Percentiles rank a stretch among this genome's conserved stretches.
Conservation (phyloP, 108 stramenopile genomes). For the Mayamaea pseudoterrestris region DNA sequence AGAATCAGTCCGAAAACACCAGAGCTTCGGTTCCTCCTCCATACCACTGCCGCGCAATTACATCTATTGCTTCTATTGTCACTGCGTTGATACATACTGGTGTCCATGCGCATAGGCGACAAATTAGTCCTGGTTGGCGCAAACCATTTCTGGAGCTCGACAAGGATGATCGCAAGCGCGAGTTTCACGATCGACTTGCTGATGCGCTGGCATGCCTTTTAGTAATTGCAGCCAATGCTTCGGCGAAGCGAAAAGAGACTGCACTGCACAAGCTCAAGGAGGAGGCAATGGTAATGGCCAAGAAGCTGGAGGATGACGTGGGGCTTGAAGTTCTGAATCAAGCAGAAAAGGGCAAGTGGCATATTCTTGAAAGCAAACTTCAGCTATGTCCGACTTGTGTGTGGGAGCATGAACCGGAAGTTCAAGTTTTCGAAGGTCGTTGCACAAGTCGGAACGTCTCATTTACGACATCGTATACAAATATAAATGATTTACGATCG, state of each 20-base stretch:
- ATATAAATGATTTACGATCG: slow-evolving; percentile 41
- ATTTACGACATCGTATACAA: slow-evolving; percentile 41
- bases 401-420: slow-evolving; percentile 32
- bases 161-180: slow-evolving; percentile 27
- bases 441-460: slow-evolving; percentile 10
- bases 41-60: slow-evolving; percentile 57
- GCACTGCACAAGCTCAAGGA: slow-evolving; percentile 3
- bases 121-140: slow-evolving; percentile 22
- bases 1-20: neutral
- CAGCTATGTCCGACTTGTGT: slow-evolving; percentile 50
- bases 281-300: neutral
- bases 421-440: neutral
- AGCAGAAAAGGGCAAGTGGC: slow-evolving; percentile 5
- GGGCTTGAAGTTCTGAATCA: neutral
- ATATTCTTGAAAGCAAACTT: slow-evolving; percentile 12
- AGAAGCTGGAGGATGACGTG: neutral
- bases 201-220: slow-evolving; percentile 62
- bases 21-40: slow-evolving; percentile 20
- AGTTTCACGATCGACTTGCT: slow-evolving; percentile 49
- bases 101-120: slow-evolving; percentile 43
- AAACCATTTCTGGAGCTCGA: slow-evolving; percentile 41
- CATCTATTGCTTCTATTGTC: slow-evolving; percentile 51
- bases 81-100: slow-evolving; percentile 59
- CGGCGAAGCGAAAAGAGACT: slow-evolving; percentile 21
- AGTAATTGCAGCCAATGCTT: slow-evolving; percentile 45